Base-by-base conservation (phyloP, 2,329 filamentous ascomycete species). In the Zymoseptoria pseudotritici region DNA sequence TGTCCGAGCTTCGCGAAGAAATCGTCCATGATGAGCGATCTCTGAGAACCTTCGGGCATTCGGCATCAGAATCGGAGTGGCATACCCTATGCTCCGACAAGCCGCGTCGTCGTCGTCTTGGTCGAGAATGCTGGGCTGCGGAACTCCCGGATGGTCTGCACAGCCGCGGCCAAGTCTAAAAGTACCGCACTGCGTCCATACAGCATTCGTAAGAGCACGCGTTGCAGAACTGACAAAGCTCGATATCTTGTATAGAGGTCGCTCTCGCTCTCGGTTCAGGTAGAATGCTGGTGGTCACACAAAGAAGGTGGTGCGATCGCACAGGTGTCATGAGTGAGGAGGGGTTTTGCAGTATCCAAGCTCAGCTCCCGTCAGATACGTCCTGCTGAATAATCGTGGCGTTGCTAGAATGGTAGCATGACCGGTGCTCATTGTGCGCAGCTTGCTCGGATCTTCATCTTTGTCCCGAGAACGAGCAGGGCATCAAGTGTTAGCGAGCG, bases 1-100 rank as follows among this genome's bases (percentile, higher is more conserved):
- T 61, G 46, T 49, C 61, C 65, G 53, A 67, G 57, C 50, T 56
- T 56, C 13, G 56, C 55, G 13, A 66, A 53, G 17, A 66, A 49
- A 10, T 42, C 26, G 29, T 65, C 61, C 62, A 65, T 61, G 17
- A 46, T n/a, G 13, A n/a, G 26, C 8, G 7, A 17, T n/a, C 17
- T n/a, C 36, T 46, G 17, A 17, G 5, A 13, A 46, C 17, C 11
- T n/a, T 50, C 49, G 5, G 19, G 9, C 42, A n/a, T 31, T 13
- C n/a, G 17, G 54, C 4, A n/a, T 24, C 19, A n/a, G 19, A 11
- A 3, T n/a, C 17, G 9, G 36, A 46, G 4, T 46, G 36, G 13
- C 13, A 5, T 46, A 5, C 36, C 13, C 36, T 17, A n/a, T n/a
- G 36, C 11, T 13, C 36, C 36, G 36, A 13, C 36, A 46, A 46